Evolutionary conservation across 352 stramenopile genomes (phyloP), one percentile per base, ranked within the genome.

Genomic region (Phytophthora pseudosyringae): DNA sequence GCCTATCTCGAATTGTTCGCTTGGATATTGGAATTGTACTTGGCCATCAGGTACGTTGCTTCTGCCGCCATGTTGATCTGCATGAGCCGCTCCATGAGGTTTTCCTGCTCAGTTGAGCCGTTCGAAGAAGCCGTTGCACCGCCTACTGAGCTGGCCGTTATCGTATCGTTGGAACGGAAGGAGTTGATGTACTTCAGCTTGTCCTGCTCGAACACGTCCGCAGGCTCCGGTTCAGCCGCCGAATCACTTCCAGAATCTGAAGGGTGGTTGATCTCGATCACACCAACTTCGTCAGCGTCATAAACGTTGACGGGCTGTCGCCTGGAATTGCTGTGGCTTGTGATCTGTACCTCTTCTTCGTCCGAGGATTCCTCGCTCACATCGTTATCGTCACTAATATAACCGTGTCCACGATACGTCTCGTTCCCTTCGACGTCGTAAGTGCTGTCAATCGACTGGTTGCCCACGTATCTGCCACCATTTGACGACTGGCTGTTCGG

Each of bases 131-230:
- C 21, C 29, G 47, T 61, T 5, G 54, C 47, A 18, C 35, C 45
- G 13, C 35, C 57, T 18, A 44, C 40, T 26, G 67, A 59, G 18
- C 41, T 46, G 35, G 25, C 16, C 5, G 54, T 26, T 52, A 38
- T 36, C 26, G 11, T 28, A 13, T 66, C 61, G 39, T 86, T 76
- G 4, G 68, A 48, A 28, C 69, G 64, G 67, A 84, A 84, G 1
- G 75, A 78, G 68, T 82, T 87, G 51, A 86, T 83, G 60, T 90
- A 90, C 71, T 88, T 88, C 25, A 87, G 73, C 12, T 78, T 80
- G 59, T 90, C 79, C 10, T 82, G 53, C 40, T 86, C 75, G 38
- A 86, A 80, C 9, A 78, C 62, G 18, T 78, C 63, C 10, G 75
- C 73, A 12, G 62, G 67, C 33, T 73, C 68, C 18, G 72, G 62